Conservation (phyloP, 805 yeast species). For the Yarrowia bubula region DNA sequence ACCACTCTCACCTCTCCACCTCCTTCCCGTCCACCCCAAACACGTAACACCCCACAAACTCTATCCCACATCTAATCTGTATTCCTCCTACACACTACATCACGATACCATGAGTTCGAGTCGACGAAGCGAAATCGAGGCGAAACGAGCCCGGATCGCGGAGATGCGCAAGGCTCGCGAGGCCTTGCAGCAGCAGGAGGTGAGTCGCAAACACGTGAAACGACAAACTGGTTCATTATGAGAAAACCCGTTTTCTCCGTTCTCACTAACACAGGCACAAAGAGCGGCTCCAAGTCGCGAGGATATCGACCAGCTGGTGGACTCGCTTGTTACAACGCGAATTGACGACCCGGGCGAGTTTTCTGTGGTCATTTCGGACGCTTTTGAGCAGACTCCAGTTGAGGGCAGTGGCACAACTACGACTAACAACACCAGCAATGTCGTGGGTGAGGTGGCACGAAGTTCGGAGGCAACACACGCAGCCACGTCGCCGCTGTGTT, state of each 20-base stretch:
- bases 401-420: neutral
- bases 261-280: constrained; percentile 1
- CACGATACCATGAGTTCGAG: constrained; percentile 29
- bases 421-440: neutral
- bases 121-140: constrained; percentile 50
- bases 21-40: too few species aligned
- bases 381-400: constrained; percentile 1
- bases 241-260: too few species aligned
- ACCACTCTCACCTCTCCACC: too few species aligned
- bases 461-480: neutral
- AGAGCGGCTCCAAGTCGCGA: constrained; percentile 4
- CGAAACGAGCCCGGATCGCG: constrained; percentile 50
- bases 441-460: neutral
- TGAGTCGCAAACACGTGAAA: neutral
- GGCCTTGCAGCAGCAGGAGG: constrained; percentile 25
- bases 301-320: constrained; percentile 37
- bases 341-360: constrained; percentile 7
- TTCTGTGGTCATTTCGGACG: constrained; percentile 8
- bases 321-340: constrained; percentile 30
- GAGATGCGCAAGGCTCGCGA: constrained; percentile 52
- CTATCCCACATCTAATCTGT: too few species aligned
- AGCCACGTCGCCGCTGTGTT: neutral
- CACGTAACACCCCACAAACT: too few species aligned
- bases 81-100: too few species aligned
- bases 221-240: too few species aligned